Evolutionary conservation across 257 asterid genomes (phyloP), one percentile per base, ranked within the genome.

Genomic region (Echium plantagineum): DNA sequence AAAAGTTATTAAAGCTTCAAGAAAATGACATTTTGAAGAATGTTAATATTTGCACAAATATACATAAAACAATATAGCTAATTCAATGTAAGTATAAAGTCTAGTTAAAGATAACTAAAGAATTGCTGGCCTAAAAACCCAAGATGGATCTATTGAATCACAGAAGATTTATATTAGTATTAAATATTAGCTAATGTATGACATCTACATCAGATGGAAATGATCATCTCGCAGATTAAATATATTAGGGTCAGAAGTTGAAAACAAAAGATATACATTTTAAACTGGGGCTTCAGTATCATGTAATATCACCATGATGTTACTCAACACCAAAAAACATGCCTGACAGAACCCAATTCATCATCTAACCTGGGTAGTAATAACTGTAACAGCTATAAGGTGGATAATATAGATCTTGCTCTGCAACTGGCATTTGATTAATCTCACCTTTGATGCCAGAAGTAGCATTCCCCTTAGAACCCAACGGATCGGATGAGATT

Each of bases 341-440:
- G 28, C 56, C 42, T 60, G 12, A 15, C 48, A 71, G 57, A 65
- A 24, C 63, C 5, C 53, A 53, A 59, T 59, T 16, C 8, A 69
- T 61, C 46, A 54, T 58, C 80, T 61, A 57, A 83, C 96, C 94
- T 68, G 86, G 78, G 64, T 82, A 78, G 72, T 78, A 81, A 72
- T 83, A 82, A 63, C 77, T 75, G 69, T 78, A 81, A 72, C 76
- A 74, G 80, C 75, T 75, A 62, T 78, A 67, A 52, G 87, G 81
- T n/a, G 83, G 78, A 72, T 81, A 78, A 72, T 71, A 70, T 57
- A 66, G 72, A 72, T 84, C 76, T 59, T 80, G 87, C 68, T 71
- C 87, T 60, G 78, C 70, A 63, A 64, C 71, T 49, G 71, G 57
- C 16, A 59, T 67, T 71, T 73, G 76, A 76, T 73, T 73, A 18